Evolutionary conservation across 2,329 filamentous ascomycete species (phyloP), one percentile per base, ranked within the genome.

Genomic region (Fusarium siculi): DNA sequence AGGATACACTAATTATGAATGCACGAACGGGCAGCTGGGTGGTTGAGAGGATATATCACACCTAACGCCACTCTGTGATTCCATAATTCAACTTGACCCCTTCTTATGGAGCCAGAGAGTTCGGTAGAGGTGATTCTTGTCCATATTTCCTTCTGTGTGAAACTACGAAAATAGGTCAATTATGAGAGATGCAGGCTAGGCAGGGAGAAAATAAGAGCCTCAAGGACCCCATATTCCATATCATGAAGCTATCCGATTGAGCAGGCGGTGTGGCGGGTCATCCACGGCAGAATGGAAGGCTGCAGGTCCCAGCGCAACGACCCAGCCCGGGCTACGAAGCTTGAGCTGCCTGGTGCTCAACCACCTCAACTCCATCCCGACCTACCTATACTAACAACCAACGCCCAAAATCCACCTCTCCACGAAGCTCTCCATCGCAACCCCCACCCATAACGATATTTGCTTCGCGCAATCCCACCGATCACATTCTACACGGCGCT

Each of bases 341-440:
- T 81, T 76, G 78, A 80, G 80, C 77, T 81, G 80, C 80, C 80
- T 81, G 77, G 78, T 76, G 73, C 67, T 63, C 53, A 64, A 66
- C 68, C 64, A 71, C 68, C 64, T 75, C 75, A 70, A 68, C 65
- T 67, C 68, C 71, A 74, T 70, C 68, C 64, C 66, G 56, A 69
- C 59, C 72, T 72, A 72, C 58, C 71, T 71, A 62, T 66, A 71
- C 44, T 63, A 55, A 57, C 68, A 56, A 61, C n/a, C 63, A 70
- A 59, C 66, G 50, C 61, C 57, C 72, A 74, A 72, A 68, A 63
- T 56, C 72, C 72, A 72, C 67, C 54, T 68, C 63, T 14, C 53
- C 66, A 69, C 62, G 50, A 70, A 72, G 39, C 68, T 71, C 59
- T 57, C 61, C 64, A 67, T 68, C 55, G 55, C 65, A 62, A 63